Base-by-base conservation (phyloP, 768 basidiomycete species). In the Tulasnella sp. region DNA sequence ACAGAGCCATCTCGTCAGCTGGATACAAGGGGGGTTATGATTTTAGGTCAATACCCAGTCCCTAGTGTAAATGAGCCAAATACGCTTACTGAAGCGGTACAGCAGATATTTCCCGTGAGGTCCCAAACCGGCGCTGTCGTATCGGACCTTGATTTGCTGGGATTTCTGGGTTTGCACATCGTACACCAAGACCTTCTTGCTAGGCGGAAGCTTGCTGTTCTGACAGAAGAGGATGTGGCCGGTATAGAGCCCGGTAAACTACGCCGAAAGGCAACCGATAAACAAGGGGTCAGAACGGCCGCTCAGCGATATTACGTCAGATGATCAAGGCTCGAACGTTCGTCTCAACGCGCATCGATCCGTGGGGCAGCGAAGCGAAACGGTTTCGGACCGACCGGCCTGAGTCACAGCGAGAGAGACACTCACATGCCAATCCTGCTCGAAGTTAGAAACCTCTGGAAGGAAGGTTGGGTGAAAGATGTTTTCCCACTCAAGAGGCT, bases 221-320 rank as follows among this genome's bases (percentile, higher is more conserved):
- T 69, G 40, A 22, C 41, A 69, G 42, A 69, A 69, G 40, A 69
- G 42, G 40, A 69, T 69, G 47, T 69, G 68, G 68, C 32, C 32
- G 5, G 68, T 69, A 12, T 69, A 69, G 3, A 69, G 42, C 6
- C 68, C 68, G 40, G 39, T 47, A 35, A 69, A 69, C 44, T 64
- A 26, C 47, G 47, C 26, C 26, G 5, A 52, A 52, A 52, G 9
- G 47, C n/a, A 11, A 3, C 0, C 47, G 3, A 26, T n/a, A n/a
- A n/a, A n/a, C n/a, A n/a, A n/a, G n/a, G n/a, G 47, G 47, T 52
- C 47, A 52, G 47, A 9, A 19, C n/a, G 26, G n/a, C 47, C 19
- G 7, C 6, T 19, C 5, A 3, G 47, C 5, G 4, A n/a, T 5
- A 52, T 26, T 11, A 52, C 9, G 47, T 52, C 47, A 52, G 47